Conservation (phyloP, 768 basidiomycete genomes). For the Rhodotorula sphaerocarpa region DNA sequence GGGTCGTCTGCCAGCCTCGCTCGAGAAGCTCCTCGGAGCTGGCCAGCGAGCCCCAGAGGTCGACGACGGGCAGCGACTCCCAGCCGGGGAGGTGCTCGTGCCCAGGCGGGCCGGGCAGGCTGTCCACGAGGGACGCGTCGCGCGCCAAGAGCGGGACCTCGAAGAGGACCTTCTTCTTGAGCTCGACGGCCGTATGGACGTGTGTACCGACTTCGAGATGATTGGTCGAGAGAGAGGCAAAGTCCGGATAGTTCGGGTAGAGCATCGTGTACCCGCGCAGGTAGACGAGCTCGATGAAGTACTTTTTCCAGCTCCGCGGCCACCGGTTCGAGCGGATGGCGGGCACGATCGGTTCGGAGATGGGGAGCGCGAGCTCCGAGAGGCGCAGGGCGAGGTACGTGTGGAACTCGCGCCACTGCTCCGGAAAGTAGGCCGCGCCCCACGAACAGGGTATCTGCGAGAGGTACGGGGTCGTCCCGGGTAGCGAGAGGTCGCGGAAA, state of each 20-base stretch:
- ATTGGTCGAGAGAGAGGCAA: constrained; percentile 75
- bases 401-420: constrained; percentile 82
- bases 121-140: constrained; percentile 49
- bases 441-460: constrained; percentile 84
- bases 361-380: constrained; percentile 49
- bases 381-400: constrained; percentile 63
- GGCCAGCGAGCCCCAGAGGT: constrained; percentile 54
- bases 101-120: constrained; percentile 49
- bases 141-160: constrained; percentile 59
- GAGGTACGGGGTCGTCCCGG: constrained; percentile 61
- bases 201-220: constrained; percentile 78
- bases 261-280: constrained; percentile 79
- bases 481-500: constrained; percentile 47
- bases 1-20: constrained; percentile 33
- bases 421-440: constrained; percentile 84
- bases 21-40: constrained; percentile 44
- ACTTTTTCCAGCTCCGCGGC: constrained; percentile 78
- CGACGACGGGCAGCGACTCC: constrained; percentile 58
- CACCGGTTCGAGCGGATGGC: constrained; percentile 70
- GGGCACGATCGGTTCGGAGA: constrained; percentile 55
- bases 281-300: constrained; percentile 76
- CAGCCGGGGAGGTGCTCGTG: constrained; percentile 50
- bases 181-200: constrained; percentile 52
- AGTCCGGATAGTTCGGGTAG: constrained; percentile 71
- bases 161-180: constrained; percentile 58